A percentile compares a stretch with the other conserved stretches of the same genome.
phyloP scores from a whole-genome alignment of 2,329 filamentous ascomycete genomes.

The Exophiala phaeomuriformis region DNA sequence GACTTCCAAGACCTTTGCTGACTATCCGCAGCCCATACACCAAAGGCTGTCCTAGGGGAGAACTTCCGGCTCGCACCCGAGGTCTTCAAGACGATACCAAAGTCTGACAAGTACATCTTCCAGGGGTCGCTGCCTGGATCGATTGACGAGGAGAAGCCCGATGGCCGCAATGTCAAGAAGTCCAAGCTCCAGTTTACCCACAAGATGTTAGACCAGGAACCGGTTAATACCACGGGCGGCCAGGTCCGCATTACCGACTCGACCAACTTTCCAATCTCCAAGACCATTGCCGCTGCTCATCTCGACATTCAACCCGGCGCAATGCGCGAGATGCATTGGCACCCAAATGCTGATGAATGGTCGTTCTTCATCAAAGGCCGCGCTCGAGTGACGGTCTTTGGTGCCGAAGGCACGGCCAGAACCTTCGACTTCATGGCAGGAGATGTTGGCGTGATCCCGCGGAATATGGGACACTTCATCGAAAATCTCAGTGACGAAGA shows the following conservation, averaged over 20 bases:
- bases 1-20: neutral
- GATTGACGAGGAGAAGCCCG: conserved; percentile 58
- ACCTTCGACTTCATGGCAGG: conserved; percentile 71
- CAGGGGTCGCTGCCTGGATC: conserved; percentile 58
- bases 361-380: conserved; percentile 68
- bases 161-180: conserved; percentile 54
- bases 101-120: conserved; percentile 68
- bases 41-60: conserved; percentile 63
- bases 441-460: conserved; percentile 69
- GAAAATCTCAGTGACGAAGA: conserved; percentile 71
- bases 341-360: conserved; percentile 73
- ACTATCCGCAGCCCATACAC: conserved; percentile 52
- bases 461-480: conserved; percentile 73
- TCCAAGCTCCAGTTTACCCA: conserved; percentile 64
- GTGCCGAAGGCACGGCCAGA: conserved; percentile 58
- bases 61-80: conserved; percentile 68
- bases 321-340: conserved; percentile 76
- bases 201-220: conserved; percentile 62
- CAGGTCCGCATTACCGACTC: conserved; percentile 68
- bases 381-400: conserved; percentile 68
- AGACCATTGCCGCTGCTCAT: conserved; percentile 65
- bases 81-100: conserved; percentile 61
- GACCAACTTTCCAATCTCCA: conserved; percentile 66
- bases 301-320: conserved; percentile 64
- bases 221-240: conserved; percentile 60